Conservation (phyloP, 2,329 filamentous ascomycete species). For the Calonectria naviculata region DNA sequence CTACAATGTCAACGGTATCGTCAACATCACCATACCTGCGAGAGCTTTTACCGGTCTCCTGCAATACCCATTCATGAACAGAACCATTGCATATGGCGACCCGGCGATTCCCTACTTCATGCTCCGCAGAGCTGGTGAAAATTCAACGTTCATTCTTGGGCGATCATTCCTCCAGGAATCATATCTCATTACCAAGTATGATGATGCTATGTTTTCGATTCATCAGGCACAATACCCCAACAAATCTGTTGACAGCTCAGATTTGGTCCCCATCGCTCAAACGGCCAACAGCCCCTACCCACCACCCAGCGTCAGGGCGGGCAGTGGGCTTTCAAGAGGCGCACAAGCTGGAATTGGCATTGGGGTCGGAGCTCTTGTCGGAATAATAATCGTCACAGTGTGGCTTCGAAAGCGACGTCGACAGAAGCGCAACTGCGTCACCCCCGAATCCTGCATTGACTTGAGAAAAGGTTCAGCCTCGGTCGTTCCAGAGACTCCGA, state of each 20-base stretch:
- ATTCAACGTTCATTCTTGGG: slow-evolving; percentile 70
- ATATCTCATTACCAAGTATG: slow-evolving; percentile 68
- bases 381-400: slow-evolving; percentile 41
- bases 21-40: slow-evolving; percentile 66
- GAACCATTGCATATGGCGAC: slow-evolving; percentile 55
- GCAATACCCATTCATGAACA: slow-evolving; percentile 60
- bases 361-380: slow-evolving; percentile 50
- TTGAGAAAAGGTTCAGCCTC: slow-evolving; percentile 52
- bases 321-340: slow-evolving; percentile 49
- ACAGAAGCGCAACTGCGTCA: slow-evolving; percentile 41
- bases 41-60: slow-evolving; percentile 62
- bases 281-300: slow-evolving; percentile 61
- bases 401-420: slow-evolving; percentile 44
- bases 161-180: slow-evolving; percentile 78
- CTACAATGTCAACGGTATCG: slow-evolving; percentile 59
- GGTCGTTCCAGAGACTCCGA: slow-evolving; percentile 39
- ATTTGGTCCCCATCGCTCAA: slow-evolving; percentile 54
- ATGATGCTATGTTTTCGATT: slow-evolving; percentile 63
- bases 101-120: slow-evolving; percentile 72
- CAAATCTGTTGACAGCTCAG: slow-evolving; percentile 51
- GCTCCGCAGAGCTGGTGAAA: slow-evolving; percentile 65
- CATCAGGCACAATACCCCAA: slow-evolving; percentile 66
- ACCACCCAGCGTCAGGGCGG: slow-evolving; percentile 37
- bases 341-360: slow-evolving; percentile 60
- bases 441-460: slow-evolving; percentile 28